Evolutionary conservation across 805 yeast species (phyloP), one percentile per base, ranked within the genome.

Genomic region (Metschnikowia matae): DNA sequence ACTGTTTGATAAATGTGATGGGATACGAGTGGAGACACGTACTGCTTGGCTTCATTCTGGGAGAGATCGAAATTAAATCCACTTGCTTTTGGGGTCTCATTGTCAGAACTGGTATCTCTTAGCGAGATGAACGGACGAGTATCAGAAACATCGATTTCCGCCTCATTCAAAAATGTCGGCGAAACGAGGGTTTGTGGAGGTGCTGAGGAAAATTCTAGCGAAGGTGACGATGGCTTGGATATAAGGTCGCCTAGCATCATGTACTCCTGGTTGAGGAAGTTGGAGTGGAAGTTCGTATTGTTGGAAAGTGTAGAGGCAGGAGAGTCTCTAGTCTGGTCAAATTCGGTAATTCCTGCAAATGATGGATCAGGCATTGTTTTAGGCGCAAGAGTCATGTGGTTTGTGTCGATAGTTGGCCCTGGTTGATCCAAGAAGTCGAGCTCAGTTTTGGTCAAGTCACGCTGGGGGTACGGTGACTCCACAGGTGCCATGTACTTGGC

Each of bases 11-110:
- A 80, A 14, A 81, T 67, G 60, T 82, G 83, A 53, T 84, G 75
- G 50, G 82, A 70, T 11, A 78, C 71, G 50, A 82, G 62, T 6
- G 87, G 87, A 3, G 84, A 75, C 3, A 82, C 76, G 61, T 81
- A 83, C 44, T 74, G 79, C 10, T 67, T 55, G 33, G 54, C 53
- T 42, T 52, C 57, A 26, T 35, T 15, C 21, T 44, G 47, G 29
- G 40, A 38, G 32, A 51, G 48, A 39, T 56, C 61, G 36, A 49
- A 48, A 36, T 48, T 40, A 36, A 50, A 44, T 26, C 55, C 59
- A 32, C 46, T 53, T 43, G 52, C 42, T 23, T 46, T 41, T 15
- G 43, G 37, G 21, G 47, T 50, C 10, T 33, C 45, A 35, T 48
- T 50, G 17, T 48, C 50, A 21, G 45, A 53, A 18, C 55, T 54